Base-by-base conservation (phyloP, 139 green algal genomes). In the Coelastrella sp. region DNA sequence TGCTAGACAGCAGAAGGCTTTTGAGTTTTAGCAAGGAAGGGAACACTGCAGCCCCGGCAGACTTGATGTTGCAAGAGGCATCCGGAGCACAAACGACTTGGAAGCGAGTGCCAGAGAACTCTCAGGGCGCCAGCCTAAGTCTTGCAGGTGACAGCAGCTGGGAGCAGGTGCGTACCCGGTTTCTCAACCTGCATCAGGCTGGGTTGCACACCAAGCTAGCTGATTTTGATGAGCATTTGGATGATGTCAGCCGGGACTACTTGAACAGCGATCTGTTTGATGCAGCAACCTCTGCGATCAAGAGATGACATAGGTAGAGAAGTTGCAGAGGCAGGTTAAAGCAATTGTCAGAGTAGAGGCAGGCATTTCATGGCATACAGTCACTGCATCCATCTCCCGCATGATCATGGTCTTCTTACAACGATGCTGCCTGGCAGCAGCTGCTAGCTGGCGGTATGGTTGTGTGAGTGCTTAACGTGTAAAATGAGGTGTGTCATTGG, bases 221-320 rank as follows among this genome's bases (percentile, higher is more conserved):
- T 7, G 85, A 89, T 35, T 89, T 89, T 83, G 85, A 89, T 21
- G 85, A 89, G 68, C 85, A 89, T 59, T 43, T 89, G 41, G 85
- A 89, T 62, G 85, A 89, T 43, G 5, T 89, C 38, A 74, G 34
- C 32, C 35, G 34, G 27, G 85, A 89, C 32, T 89, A 71, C 40
- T 23, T 71, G 2, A 89, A 89, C 25, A 35, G 25, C 4, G 53
- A 37, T 1, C 59, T 87, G 82, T 73, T 87, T 7, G 50, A 19
- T 64, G 53, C 53, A 64, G 53, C 53, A 32, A 64, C 53, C 27
- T 9, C 19, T 32, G 5, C 30, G 7, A 64, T 64, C 6, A 64
- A 34, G 21, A 27, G 17, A 64, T 64, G n/a, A n/a, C n/a, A n/a
- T n/a, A n/a, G n/a, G n/a, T n/a, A n/a, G n/a, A n/a, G n/a, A n/a